Conservation (phyloP, 225 moss, liverwort and hornwort species). For the Sphagnum contortum region DNA sequence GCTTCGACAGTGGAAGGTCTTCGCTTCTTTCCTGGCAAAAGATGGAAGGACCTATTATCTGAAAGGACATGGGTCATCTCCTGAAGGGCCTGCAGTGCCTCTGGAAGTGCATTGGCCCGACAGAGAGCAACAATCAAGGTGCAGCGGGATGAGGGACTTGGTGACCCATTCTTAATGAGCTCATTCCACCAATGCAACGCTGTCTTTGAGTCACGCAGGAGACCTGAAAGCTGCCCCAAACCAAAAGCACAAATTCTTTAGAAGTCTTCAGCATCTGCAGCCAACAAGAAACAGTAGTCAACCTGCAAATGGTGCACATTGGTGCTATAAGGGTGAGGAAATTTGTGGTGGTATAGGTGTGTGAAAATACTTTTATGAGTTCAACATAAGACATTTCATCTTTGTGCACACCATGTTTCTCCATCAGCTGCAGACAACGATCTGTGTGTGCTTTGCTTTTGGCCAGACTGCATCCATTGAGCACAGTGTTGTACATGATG, state of each 20-base stretch:
- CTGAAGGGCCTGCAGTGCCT: conserved; percentile 57
- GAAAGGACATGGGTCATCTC: conserved; percentile 60
- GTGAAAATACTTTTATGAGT: conserved; percentile 62
- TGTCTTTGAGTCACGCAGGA: conserved; percentile 51
- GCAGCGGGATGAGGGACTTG: conserved; percentile 69
- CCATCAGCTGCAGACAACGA: conserved; percentile 74
- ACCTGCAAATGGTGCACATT: no score
- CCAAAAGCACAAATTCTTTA: no score
- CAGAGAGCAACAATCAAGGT: conserved; percentile 75
- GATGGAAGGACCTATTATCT: conserved; percentile 31
- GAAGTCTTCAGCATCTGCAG: no score
- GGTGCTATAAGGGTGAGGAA: no score
- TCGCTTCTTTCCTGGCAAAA: conserved; percentile 41
- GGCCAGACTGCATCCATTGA: conserved; percentile 75
- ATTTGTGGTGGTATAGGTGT: no score
- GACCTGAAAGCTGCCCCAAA: conserved; percentile 71
- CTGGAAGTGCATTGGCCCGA: conserved; percentile 72
- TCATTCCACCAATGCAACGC: conserved; percentile 70
- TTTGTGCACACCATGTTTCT: conserved; percentile 58
- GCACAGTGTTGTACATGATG: conserved; percentile 92
- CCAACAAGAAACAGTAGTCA: no score
- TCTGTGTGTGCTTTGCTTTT: conserved; percentile 70
- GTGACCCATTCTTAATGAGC: conserved; percentile 38
- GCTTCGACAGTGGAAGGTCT: conserved; percentile 33
- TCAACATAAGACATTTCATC: conserved; percentile 85